phyloP scores from a whole-genome alignment of 148 eudicot species.

The Nepenthes gracilis region DNA sequence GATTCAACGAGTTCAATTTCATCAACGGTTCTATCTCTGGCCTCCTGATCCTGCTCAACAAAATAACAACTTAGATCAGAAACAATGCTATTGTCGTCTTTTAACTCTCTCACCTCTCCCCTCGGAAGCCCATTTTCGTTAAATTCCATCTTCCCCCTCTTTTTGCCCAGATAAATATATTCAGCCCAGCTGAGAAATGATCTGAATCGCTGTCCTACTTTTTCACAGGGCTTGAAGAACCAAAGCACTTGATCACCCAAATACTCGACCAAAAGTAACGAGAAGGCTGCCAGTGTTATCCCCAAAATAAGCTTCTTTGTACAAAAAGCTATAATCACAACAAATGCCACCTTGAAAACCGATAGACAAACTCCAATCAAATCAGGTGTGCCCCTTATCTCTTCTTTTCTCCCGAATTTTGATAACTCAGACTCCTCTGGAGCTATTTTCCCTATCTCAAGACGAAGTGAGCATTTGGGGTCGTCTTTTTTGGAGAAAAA shows the following conservation, averaged over 20 bases:
- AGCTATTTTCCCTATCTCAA: no score
- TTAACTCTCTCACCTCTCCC: no score
- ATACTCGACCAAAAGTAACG: conserved; percentile 28
- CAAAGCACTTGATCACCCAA: conserved; percentile 5
- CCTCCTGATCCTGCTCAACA: conserved; percentile 3
- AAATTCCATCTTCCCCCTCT: neutral
- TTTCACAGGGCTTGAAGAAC: neutral
- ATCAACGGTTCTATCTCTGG: conserved; percentile 1
- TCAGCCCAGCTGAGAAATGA: neutral
- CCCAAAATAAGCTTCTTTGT: conserved; percentile 38
- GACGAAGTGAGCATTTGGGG: no score
- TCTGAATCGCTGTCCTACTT: neutral
- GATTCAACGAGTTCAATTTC: conserved; percentile 11
- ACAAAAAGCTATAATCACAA: conserved; percentile 35
- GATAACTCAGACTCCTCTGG: no score
- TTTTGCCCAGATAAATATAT: neutral
- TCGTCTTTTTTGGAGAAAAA: no score
- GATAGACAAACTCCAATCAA: conserved; percentile 10
- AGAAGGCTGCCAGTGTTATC: conserved; percentile 32
- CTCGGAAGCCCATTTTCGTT: no score
- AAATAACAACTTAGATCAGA: neutral
- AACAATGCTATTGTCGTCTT: no score
- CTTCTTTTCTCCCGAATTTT: neutral
- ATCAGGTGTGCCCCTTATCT: neutral
- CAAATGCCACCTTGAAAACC: conserved; percentile 25